Conservation (phyloP, 164 flowering plant species). For the Sedum album region DNA sequence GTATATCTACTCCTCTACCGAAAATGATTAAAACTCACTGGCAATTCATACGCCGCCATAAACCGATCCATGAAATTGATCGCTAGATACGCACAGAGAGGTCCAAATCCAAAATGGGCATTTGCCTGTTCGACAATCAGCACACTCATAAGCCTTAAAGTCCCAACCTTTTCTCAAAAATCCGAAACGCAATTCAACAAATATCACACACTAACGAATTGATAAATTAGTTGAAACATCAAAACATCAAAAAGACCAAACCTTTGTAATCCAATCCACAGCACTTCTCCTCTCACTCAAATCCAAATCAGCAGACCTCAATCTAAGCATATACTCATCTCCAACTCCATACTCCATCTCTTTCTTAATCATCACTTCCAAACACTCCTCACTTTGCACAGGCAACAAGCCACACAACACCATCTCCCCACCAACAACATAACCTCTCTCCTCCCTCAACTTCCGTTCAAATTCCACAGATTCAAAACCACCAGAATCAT, state of each 20-base stretch:
- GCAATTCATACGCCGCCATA: constrained; percentile 60
- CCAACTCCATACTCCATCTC: constrained; percentile 49
- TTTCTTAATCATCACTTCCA: constrained; percentile 46
- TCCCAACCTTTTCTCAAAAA: not conserved
- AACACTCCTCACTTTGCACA: constrained; percentile 49
- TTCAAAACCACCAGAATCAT: constrained; percentile 15
- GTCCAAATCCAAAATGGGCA: constrained; percentile 62
- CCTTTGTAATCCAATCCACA: constrained; percentile 86
- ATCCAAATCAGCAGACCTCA: constrained; percentile 59
- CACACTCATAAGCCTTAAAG: constrained; percentile 1
- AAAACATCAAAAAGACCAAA: constrained; percentile 17
- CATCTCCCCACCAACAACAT: constrained; percentile 14
- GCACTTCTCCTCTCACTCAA: constrained; percentile 47
- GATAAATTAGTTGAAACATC: too few species aligned
- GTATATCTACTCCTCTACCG: not conserved
- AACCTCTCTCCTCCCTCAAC: not conserved
- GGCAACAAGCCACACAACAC: constrained; percentile 29
- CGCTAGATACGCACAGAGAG: constrained; percentile 60
- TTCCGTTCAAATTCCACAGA: not conserved
- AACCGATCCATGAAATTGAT: constrained; percentile 84
- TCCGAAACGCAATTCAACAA: not conserved
- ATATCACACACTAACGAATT: too few species aligned
- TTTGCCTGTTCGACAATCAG: constrained; percentile 39
- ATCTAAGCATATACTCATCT: constrained; percentile 47
- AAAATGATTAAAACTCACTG: constrained; percentile 40